Evolutionary conservation across 2,329 filamentous ascomycete genomes (phyloP).

Genomic region (Emericellopsis atlantica): DNA sequence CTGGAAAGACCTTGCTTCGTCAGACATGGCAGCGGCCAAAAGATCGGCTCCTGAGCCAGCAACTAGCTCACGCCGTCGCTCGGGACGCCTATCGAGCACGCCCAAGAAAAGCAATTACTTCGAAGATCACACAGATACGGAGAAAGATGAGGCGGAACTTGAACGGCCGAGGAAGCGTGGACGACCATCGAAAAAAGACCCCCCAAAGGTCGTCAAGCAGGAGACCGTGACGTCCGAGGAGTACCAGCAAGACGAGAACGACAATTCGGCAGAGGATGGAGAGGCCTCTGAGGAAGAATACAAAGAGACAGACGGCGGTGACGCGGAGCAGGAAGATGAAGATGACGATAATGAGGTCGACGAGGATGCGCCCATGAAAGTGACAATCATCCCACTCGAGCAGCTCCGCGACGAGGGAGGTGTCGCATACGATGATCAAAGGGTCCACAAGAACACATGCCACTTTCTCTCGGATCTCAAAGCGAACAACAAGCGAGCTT

Average conservation of each 20-base stretch:
- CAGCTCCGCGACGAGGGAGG: slow-evolving; percentile 19
- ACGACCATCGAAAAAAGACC: slow-evolving; percentile 10
- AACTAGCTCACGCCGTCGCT: slow-evolving; percentile 27
- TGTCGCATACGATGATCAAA: slow-evolving; percentile 35
- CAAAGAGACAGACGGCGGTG: slow-evolving; percentile 14
- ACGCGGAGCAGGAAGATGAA: slow-evolving; percentile 14
- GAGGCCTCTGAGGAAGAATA: slow-evolving; percentile 9
- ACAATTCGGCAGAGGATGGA: slow-evolving; percentile 1
- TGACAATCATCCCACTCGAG: slow-evolving; percentile 20
- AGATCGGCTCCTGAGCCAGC: slow-evolving; percentile 16
- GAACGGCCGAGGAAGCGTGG: slow-evolving; percentile 10
- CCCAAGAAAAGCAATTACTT: slow-evolving; percentile 40
- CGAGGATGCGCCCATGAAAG: slow-evolving; percentile 19
- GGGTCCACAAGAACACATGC: slow-evolving; percentile 44
- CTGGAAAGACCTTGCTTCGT: background rate
- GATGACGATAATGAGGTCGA: slow-evolving; percentile 22
- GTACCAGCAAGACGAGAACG: slow-evolving; percentile 4
- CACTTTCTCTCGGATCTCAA: slow-evolving; percentile 46
- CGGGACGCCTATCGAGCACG: slow-evolving; percentile 29
- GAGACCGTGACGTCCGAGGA: slow-evolving; percentile 7
- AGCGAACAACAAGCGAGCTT: slow-evolving; percentile 43
- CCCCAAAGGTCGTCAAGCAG: slow-evolving; percentile 4
- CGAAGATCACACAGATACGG: slow-evolving; percentile 20
- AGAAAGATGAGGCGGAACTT: slow-evolving; percentile 10
- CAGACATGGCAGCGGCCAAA: slow-evolving; percentile 27